Conservation (phyloP, 768 basidiomycete species). For the Boletus tylopilopsis region DNA sequence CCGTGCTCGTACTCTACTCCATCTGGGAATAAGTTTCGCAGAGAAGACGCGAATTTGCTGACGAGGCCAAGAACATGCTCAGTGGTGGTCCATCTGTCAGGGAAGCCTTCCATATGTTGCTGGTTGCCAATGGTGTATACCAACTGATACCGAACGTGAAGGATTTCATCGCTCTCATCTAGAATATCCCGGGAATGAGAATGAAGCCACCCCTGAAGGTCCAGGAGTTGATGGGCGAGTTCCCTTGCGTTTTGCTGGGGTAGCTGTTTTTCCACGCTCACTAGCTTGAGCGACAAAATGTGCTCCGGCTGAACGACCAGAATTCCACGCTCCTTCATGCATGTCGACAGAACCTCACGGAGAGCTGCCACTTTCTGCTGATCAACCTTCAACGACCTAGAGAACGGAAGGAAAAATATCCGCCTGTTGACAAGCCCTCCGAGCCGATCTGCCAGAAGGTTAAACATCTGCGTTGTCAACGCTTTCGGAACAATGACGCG, state of each 20-base stretch:
- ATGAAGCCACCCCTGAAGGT: constrained; percentile 26
- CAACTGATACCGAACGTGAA: constrained; percentile 36
- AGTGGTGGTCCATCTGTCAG: constrained; percentile 33
- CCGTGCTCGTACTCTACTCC: constrained; percentile 16
- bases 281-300: constrained; percentile 47
- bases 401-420: constrained; percentile 48
- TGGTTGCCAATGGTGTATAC: constrained; percentile 34
- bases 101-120: constrained; percentile 26
- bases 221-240: constrained; percentile 21
- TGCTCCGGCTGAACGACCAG: constrained; percentile 52
- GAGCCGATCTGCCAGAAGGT: constrained; percentile 40
- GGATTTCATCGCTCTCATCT: constrained; percentile 30
- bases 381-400: constrained; percentile 33
- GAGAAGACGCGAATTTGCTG: constrained; percentile 7
- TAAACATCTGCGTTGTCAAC: constrained; percentile 45
- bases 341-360: constrained; percentile 34
- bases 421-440: constrained; percentile 43
- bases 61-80: constrained; percentile 31
- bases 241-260: background rate
- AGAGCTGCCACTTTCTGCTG: constrained; percentile 20
- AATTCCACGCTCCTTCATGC: constrained; percentile 38
- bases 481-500: constrained; percentile 49
- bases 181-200: constrained; percentile 22
- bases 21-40: constrained; percentile 2
- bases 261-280: constrained; percentile 38